A percentile compares a stretch with the other conserved stretches of the same genome.
Conservation (phyloP, 2,329 filamentous ascomycete genomes). For the Neobulgaria alba region DNA sequence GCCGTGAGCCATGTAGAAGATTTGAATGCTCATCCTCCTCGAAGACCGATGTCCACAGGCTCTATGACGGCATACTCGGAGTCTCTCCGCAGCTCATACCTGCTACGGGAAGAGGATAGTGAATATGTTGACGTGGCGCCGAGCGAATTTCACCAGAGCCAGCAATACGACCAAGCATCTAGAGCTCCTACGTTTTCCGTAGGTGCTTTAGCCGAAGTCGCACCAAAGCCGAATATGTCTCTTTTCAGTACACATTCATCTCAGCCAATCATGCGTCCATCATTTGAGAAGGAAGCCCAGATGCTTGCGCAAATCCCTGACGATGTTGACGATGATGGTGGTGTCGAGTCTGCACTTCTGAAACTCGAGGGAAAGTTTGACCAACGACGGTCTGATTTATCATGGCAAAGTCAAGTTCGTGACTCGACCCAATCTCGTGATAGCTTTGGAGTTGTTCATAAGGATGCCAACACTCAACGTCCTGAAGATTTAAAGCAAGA, state of each 20-base stretch:
- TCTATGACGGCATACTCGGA: constrained; percentile 53
- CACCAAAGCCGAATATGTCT: constrained; percentile 40
- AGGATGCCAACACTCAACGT: constrained; percentile 20
- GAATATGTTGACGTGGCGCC: constrained; percentile 38
- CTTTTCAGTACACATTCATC: constrained; percentile 55
- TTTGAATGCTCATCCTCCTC: constrained; percentile 40
- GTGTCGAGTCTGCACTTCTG: constrained; percentile 82
- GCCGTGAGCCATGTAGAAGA: constrained; percentile 59
- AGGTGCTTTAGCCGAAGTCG: constrained; percentile 46
- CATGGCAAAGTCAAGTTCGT: constrained; percentile 8
- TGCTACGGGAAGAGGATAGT: constrained; percentile 33
- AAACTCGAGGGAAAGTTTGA: constrained; percentile 87
- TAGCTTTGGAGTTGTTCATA: constrained; percentile 22
- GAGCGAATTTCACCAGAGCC: constrained; percentile 31
- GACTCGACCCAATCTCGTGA: constrained; percentile 10
- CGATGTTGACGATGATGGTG: constrained; percentile 68
- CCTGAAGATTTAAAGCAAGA: constrained; percentile 21
- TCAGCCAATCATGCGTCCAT: constrained; percentile 56
- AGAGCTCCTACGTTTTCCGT: constrained; percentile 41
- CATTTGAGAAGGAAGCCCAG: constrained; percentile 82
- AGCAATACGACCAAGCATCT: constrained; percentile 30
- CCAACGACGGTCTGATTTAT: constrained; percentile 34
- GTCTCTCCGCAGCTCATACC: constrained; percentile 49
- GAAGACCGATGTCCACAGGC: constrained; percentile 48
- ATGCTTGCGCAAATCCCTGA: constrained; percentile 84